Percentiles rank a stretch among this genome's conserved stretches.
Evolutionary conservation across 768 basidiomycete genomes (phyloP).

Genomic region (Cytidiella melzeri): DNA sequence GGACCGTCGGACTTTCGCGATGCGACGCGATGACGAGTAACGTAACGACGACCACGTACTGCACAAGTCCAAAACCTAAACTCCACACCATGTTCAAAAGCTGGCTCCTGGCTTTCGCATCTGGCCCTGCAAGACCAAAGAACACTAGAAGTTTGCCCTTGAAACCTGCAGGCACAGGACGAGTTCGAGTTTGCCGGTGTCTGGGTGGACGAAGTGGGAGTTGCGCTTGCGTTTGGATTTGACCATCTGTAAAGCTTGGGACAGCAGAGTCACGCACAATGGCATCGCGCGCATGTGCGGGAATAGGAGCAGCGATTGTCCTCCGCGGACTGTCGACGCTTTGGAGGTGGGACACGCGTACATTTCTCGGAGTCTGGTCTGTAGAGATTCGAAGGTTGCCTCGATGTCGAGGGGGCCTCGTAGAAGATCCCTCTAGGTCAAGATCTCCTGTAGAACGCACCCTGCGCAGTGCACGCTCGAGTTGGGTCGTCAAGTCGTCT

Average conservation of each 20-base stretch:
- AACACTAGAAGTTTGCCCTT: slow-evolving; percentile 26
- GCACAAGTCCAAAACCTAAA: slow-evolving; percentile 38
- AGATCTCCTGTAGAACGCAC: slow-evolving; percentile 15
- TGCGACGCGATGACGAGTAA: slow-evolving; percentile 44
- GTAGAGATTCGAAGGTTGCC: background rate
- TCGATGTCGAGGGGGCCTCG: background rate
- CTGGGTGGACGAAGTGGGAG: background rate
- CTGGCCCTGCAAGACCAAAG: slow-evolving; percentile 46
- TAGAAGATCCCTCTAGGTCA: background rate
- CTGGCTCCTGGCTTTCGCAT: slow-evolving; percentile 46
- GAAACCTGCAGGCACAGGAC: slow-evolving; percentile 3
- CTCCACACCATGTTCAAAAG: slow-evolving; percentile 48
- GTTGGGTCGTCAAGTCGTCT: background rate
- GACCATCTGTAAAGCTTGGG: background rate
- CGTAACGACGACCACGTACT: slow-evolving; percentile 49
- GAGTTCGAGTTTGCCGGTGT: background rate
- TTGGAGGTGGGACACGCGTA: background rate
- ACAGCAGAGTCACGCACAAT: background rate
- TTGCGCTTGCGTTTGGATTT: background rate
- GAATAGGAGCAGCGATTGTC: background rate
- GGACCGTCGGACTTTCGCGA: slow-evolving; percentile 38
- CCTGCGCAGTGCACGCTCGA: slow-evolving; percentile 10
- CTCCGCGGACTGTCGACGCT: background rate
- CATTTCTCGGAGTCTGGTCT: background rate
- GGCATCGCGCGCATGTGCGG: background rate